phyloP scores from a whole-genome alignment of 331 rosid genomes.

The Rhamnella rubrinervis region DNA sequence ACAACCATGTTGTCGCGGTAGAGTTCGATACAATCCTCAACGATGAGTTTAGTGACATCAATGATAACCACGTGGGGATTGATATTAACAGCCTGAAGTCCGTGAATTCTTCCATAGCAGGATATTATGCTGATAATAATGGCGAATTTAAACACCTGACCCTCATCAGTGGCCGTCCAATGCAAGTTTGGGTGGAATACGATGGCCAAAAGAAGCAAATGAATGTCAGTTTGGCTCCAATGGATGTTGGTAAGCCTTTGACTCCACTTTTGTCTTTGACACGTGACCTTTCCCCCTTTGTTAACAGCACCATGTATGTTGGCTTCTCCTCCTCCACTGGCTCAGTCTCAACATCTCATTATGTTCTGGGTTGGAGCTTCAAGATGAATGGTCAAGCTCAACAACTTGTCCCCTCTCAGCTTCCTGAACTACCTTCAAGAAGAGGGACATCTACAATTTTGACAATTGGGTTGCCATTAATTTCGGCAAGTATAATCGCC shows the following conservation, averaged over 20 bases:
- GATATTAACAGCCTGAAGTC: conserved; percentile 31
- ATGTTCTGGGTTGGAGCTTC: conserved; percentile 44
- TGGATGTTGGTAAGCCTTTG: conserved; percentile 17
- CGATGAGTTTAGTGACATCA: conserved; percentile 26
- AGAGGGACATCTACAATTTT: neutral
- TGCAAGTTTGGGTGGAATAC: conserved; percentile 43
- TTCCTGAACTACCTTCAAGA: conserved; percentile 12
- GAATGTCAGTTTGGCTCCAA: conserved; percentile 29
- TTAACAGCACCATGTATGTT: conserved; percentile 21
- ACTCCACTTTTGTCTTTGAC: conserved; percentile 28
- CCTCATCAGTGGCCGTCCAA: conserved; percentile 24
- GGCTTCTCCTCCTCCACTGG: conserved; percentile 40
- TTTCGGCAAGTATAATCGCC: neutral
- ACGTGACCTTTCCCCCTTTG: conserved; percentile 26
- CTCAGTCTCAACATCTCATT: conserved; percentile 7
- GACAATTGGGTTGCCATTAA: too few relatives aligned
- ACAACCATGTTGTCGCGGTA: conserved; percentile 31
- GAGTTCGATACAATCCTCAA: conserved; percentile 33
- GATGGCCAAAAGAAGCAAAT: conserved; percentile 19
- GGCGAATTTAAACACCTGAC: conserved; percentile 5
- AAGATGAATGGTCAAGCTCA: conserved; percentile 25
- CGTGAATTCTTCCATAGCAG: neutral
- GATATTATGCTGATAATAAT: conserved; percentile 1
- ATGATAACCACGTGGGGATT: conserved; percentile 41
- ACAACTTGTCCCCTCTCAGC: conserved; percentile 18